A percentile compares a stretch with the other conserved stretches of the same genome.
Conservation (phyloP, 164 flowering plant genomes). For the Stephania yunnanensis region DNA sequence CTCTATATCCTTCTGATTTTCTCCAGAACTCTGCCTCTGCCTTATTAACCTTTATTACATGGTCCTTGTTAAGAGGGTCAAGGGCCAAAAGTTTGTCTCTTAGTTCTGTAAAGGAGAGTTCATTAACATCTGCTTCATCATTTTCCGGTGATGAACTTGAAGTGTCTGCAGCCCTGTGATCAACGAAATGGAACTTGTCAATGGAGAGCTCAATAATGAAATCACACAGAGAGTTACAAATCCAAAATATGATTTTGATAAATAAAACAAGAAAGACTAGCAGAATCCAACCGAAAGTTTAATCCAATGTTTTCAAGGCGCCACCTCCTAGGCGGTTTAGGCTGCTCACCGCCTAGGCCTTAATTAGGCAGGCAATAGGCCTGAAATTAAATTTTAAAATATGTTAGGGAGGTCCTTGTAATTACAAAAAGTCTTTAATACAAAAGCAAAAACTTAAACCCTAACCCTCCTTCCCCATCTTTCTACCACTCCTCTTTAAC, state of each 20-base stretch:
- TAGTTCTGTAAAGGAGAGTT: constrained; percentile 81
- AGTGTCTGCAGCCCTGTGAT: constrained; percentile 37
- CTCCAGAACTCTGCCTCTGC: constrained; percentile 98
- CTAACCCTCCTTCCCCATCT: too few species aligned
- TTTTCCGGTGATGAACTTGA: constrained; percentile 24
- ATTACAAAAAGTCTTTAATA: not conserved
- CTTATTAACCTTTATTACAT: constrained; percentile 68
- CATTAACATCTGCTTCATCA: constrained; percentile 47
- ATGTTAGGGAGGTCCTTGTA: too few species aligned
- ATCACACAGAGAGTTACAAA: not conserved
- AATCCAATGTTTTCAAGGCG: too few species aligned
- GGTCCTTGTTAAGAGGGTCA: constrained; percentile 87
- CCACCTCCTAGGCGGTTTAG: not conserved
- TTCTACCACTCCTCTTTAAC: too few species aligned
- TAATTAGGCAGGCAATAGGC: too few species aligned
- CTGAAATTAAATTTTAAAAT: too few species aligned
- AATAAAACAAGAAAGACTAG: not conserved
- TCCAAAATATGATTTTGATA: not conserved
- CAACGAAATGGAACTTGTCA: constrained; percentile 19
- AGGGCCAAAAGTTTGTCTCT: constrained; percentile 92
- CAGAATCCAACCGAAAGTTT: not conserved
- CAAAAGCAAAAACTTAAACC: not conserved
- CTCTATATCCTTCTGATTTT: constrained; percentile 93
- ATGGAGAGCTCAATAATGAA: not conserved
- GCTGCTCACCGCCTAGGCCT: not conserved